A percentile compares a stretch with the other conserved stretches of the same genome.
Conservation (phyloP, 441 rosid species). For the Jatropha multifida region DNA sequence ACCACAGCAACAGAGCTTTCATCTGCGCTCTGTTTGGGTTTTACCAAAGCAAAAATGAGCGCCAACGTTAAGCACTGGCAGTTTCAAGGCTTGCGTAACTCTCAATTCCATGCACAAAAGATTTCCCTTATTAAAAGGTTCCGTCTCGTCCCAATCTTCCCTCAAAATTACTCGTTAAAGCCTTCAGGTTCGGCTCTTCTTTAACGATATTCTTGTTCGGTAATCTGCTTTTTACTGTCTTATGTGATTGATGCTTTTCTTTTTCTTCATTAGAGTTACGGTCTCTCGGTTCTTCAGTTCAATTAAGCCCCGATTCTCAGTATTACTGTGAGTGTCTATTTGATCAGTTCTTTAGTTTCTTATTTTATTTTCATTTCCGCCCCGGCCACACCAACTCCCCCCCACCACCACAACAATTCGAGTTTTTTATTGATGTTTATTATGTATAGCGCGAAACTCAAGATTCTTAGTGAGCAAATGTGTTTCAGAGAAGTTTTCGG, state of each 20-base stretch:
- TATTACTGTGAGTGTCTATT: slow-evolving; percentile 23
- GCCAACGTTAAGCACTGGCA: slow-evolving; percentile 11
- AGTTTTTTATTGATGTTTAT: neutral
- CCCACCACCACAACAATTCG: neutral
- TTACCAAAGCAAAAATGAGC: slow-evolving; percentile 17
- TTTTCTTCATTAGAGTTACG: slow-evolving; percentile 1
- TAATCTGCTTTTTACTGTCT: neutral
- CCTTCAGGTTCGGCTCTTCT: neutral
- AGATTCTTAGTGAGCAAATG: slow-evolving; percentile 34
- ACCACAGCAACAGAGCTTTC: neutral
- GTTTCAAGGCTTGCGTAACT: slow-evolving; percentile 20
- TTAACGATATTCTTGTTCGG: neutral
- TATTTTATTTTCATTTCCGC: neutral
- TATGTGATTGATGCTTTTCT: neutral
- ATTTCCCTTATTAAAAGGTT: slow-evolving; percentile 1
- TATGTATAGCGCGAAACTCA: slow-evolving; percentile 24
- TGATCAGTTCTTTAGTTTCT: neutral
- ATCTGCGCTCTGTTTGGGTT: neutral
- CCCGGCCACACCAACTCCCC: too few species aligned
- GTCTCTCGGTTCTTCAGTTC: slow-evolving; percentile 15
- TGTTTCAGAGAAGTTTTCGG: slow-evolving; percentile 33
- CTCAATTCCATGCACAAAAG: slow-evolving; percentile 10
- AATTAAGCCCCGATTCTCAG: slow-evolving; percentile 4
- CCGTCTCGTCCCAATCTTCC: neutral
- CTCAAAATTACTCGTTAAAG: slow-evolving; percentile 12